A percentile compares a stretch with the other conserved stretches of the same genome.
Conservation (phyloP, 176 grass and related monocot genomes). For the Tillandsia leiboldiana region DNA sequence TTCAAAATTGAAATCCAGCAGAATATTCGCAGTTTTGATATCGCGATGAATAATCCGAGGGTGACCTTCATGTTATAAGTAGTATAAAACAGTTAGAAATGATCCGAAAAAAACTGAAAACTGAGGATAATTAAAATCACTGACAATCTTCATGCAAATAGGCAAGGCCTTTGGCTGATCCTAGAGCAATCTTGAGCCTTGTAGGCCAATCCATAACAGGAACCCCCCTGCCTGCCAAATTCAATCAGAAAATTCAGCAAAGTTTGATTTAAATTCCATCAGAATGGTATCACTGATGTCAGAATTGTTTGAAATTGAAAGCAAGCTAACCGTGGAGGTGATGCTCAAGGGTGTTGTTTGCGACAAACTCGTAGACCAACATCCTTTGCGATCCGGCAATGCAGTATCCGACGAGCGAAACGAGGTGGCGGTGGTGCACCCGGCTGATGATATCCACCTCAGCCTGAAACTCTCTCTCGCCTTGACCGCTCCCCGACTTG, state of each 20-base stretch:
- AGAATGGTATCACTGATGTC: no score
- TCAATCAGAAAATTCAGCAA: neutral
- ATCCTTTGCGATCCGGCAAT: constrained; percentile 27
- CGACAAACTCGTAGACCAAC: constrained; percentile 48
- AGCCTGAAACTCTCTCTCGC: constrained; percentile 47
- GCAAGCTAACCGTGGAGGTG: constrained; percentile 39
- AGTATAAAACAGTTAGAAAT: neutral
- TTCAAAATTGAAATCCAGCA: constrained; percentile 57
- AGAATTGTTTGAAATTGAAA: neutral
- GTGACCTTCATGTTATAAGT: constrained; percentile 27
- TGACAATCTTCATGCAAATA: constrained; percentile 96
- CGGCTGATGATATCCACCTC: constrained; percentile 54
- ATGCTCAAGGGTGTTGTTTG: constrained; percentile 50
- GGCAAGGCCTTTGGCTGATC: constrained; percentile 66
- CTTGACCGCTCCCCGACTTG: constrained; percentile 41
- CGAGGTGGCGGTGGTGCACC: constrained; percentile 51
- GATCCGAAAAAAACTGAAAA: neutral
- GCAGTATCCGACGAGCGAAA: constrained; percentile 46
- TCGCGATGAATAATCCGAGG: constrained; percentile 68
- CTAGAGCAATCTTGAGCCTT: constrained; percentile 68
- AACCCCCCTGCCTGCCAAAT: constrained; percentile 39
- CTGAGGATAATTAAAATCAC: neutral
- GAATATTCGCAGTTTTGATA: constrained; percentile 64
- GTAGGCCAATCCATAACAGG: constrained; percentile 58
- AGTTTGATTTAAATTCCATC: neutral